phyloP scores from a whole-genome alignment of 2,329 filamentous ascomycete species.

The Nemania diffusa region DNA sequence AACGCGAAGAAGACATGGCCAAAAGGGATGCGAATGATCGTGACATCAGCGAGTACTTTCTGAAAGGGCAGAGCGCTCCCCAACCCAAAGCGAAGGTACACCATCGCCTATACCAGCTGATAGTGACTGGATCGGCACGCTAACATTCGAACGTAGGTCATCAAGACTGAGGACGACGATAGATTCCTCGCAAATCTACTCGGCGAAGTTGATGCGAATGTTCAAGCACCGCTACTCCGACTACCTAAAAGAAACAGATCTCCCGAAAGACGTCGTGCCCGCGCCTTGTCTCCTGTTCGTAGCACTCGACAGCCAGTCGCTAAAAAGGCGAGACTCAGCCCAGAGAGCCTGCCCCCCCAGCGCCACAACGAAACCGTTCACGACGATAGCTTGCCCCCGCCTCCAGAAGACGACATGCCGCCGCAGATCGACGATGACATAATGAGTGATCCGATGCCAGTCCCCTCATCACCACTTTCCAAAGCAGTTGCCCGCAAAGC shows the following conservation, averaged over 20 bases:
- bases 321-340: conserved; percentile 68
- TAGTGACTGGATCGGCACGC: conserved; percentile 4
- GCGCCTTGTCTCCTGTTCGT: conserved; percentile 80
- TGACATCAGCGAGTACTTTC: conserved; percentile 95
- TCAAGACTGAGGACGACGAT: conserved; percentile 86
- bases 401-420: conserved; percentile 68
- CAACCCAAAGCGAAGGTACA: conserved; percentile 85
- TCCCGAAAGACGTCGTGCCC: conserved; percentile 79
- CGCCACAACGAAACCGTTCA: conserved; percentile 64
- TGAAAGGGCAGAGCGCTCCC: conserved; percentile 72
- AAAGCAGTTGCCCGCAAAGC: conserved; percentile 80
- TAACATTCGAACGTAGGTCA: conserved; percentile 60
- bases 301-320: conserved; percentile 60
- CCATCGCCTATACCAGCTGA: not conserved
- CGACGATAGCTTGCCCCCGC: conserved; percentile 66
- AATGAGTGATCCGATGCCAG: conserved; percentile 85
- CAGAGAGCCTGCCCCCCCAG: conserved; percentile 60
- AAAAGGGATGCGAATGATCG: conserved; percentile 88
- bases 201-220: conserved; percentile 86
- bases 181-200: conserved; percentile 87
- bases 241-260: conserved; percentile 73
- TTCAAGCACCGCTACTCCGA: conserved; percentile 64
- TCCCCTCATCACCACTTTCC: conserved; percentile 79
- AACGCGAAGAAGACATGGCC: conserved; percentile 86
- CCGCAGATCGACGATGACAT: conserved; percentile 60